phyloP scores from a whole-genome alignment of 1,284 basidiomycete genomes.

The Singerocomus inundabilis region DNA sequence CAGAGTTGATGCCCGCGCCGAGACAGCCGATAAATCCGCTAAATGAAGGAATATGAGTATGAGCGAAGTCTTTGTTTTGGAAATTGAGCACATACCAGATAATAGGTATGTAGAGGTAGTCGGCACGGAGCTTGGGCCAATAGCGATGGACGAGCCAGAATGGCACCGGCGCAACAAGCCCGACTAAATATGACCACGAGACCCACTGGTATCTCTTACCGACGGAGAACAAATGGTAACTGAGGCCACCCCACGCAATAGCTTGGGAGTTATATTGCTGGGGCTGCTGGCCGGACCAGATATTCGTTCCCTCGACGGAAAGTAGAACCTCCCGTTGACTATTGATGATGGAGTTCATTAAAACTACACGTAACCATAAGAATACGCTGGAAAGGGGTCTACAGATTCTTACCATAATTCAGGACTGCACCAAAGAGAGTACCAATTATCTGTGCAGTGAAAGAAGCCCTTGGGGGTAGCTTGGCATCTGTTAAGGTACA shows the following conservation, averaged over 20 bases:
- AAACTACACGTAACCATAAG: constrained; percentile 19
- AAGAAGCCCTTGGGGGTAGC: constrained; percentile 63
- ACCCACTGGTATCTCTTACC: constrained; percentile 59
- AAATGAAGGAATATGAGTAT: constrained; percentile 2
- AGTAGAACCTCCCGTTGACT: constrained; percentile 50
- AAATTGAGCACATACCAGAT: constrained; percentile 34
- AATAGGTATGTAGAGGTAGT: constrained; percentile 47
- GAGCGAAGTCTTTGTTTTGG: neutral
- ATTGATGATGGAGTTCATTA: constrained; percentile 62
- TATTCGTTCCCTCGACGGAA: constrained; percentile 49
- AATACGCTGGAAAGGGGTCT: neutral
- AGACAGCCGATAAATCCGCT: constrained; percentile 39
- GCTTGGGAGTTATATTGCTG: constrained; percentile 63
- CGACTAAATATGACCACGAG: constrained; percentile 54
- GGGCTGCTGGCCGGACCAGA: constrained; percentile 61
- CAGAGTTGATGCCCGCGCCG: constrained; percentile 49
- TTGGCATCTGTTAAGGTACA: constrained; percentile 48
- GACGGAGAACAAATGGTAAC: constrained; percentile 53
- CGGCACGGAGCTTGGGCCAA: constrained; percentile 40
- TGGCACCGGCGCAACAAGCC: constrained; percentile 50
- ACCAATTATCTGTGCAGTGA: constrained; percentile 57
- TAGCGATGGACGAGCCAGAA: constrained; percentile 54
- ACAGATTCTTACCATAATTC: constrained; percentile 46
- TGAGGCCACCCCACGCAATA: constrained; percentile 64
- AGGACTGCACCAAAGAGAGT: constrained; percentile 48